phyloP scores from a whole-genome alignment of 805 yeast genomes.

The Danielia reshetovae region DNA sequence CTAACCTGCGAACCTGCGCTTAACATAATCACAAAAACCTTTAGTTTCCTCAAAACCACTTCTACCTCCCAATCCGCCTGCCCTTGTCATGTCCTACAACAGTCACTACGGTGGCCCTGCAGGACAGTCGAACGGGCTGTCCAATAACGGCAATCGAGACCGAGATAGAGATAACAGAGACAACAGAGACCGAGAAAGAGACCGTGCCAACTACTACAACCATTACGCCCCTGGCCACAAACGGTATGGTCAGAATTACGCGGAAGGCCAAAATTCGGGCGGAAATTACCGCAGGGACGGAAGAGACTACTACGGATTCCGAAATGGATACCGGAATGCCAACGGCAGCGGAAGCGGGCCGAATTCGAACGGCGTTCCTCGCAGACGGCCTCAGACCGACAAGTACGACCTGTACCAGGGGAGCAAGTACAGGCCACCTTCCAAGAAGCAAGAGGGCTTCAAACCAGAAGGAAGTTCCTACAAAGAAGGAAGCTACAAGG shows the following conservation, averaged over 20 bases:
- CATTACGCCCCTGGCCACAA: conserved; percentile 5
- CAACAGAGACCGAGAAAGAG: conserved; percentile 8
- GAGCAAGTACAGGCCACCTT: conserved; percentile 11
- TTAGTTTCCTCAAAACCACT: too few species aligned
- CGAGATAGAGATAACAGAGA: conserved; percentile 1
- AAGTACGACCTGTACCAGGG: conserved; percentile 13
- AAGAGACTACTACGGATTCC: conserved; percentile 12
- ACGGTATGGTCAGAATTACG: conserved; percentile 4
- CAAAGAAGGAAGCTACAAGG: too few species aligned
- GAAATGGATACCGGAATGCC: conserved; percentile 2
- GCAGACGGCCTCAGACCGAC: conserved; percentile 4
- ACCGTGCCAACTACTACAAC: conserved; percentile 4
- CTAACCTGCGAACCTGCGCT: too few species aligned
- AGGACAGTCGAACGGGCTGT: conserved; percentile 3
- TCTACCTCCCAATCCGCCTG: background rate
- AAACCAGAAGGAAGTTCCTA: background rate
- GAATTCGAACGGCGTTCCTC: background rate
- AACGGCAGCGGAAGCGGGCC: conserved; percentile 3
- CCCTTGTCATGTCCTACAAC: conserved; percentile 10
- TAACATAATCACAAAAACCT: too few species aligned
- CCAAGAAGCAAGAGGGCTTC: background rate
- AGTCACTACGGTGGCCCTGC: conserved; percentile 8
- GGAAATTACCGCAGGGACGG: background rate
- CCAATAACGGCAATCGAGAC: conserved; percentile 5
- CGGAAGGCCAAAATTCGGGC: conserved; percentile 1